Base-by-base conservation (phyloP, 148 eudicot genomes). In the Diospyros kaki region DNA sequence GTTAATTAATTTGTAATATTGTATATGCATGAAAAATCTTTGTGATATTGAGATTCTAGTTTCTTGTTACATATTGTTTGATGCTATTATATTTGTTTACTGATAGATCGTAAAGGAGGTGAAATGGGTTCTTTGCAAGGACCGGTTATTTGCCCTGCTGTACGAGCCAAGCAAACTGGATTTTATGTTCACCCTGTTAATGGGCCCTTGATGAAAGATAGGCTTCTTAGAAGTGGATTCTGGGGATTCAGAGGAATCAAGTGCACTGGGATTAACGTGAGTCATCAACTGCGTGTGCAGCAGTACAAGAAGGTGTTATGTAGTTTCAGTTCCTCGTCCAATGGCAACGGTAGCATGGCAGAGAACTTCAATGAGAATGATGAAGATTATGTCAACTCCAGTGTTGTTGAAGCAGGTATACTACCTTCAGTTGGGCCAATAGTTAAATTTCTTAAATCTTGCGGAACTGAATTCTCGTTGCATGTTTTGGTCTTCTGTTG, bases 381-480 rank as follows among this genome's bases (percentile, higher is more conserved):
- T 58, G 89, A 86, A 69, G 97, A 94, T 84, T 94, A 90, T 81
- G 90, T 94, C 66, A 85, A 92, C 74, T 92, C 91, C 40, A 92
- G 89, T 83, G 89, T 94, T 44, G 71, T 84, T 76, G 98, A 94
- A 89, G 98, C 98, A 75, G 98, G 98, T 94, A 87, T 58, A 61
- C 38, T 77, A 17, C 4, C 58, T 58, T 59, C 55, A 41, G 45
- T 38, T 62, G 4, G 9, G 28, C 55, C 13, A 64, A n/a, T 55
- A 17, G 18, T 44, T 62, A 6, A 62, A 61, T 38, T 71, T 39
- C 46, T 63, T 6, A 5, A 64, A 41, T 61, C 51, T 38, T n/a
- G 14, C 52, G 15, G 58, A 17, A 51, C 48, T 50, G 17, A 28
- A 46, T 51, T n/a, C n/a, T 9, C 38, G 38, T 28, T 43, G 3